Evolutionary conservation across 345 rosid genomes (phyloP), one percentile per base, ranked within the genome.

Genomic region (Populus nigra): DNA sequence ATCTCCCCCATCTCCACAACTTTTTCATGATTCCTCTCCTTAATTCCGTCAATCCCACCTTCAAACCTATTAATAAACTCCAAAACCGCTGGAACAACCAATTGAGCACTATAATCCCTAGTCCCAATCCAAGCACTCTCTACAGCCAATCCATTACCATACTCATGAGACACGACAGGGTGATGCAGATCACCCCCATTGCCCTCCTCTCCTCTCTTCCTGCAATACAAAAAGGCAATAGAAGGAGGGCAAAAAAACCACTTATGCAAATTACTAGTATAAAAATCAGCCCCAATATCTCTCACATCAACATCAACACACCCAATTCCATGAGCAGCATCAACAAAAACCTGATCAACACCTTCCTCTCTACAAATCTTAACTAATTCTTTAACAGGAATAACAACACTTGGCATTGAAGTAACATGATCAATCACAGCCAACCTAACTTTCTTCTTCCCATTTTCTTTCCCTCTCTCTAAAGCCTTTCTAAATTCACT

Each of bases 81-180:
- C 84, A 94, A 49, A 29, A 76, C 95, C 20, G 88, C 81, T 2
- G 99, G 96, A 17, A 94, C 96, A 29, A 92, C 99, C 61, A 96
- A 66, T 77, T 96, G 97, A 20, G 99, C 80, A 79, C 98, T 94
- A 38, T 94, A 96, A 67, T 96, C 99, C 83, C 99, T 87, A 20
- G 92, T 96, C 22, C 99, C 99, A 69, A 94, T 90, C 99, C 99
- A 96, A 11, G 95, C 87, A 78, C 98, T 96, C 87, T 96, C 99
- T 33, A 79, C 59, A 0, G 97, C 94, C 74, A 96, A 86, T 12
- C 99, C 99, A 41, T 91, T 91, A 4, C 99, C 98, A 45, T 94
- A 96, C 86, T 90, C 98, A 45, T 92, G 87, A 23, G 99, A 91
- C 73, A 96, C 99, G 11, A 96, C 99, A 0, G 97, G 99, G 31